Evolutionary conservation across 2,329 filamentous ascomycete genomes (phyloP).

Genomic region (Lithohypha guttulata): DNA sequence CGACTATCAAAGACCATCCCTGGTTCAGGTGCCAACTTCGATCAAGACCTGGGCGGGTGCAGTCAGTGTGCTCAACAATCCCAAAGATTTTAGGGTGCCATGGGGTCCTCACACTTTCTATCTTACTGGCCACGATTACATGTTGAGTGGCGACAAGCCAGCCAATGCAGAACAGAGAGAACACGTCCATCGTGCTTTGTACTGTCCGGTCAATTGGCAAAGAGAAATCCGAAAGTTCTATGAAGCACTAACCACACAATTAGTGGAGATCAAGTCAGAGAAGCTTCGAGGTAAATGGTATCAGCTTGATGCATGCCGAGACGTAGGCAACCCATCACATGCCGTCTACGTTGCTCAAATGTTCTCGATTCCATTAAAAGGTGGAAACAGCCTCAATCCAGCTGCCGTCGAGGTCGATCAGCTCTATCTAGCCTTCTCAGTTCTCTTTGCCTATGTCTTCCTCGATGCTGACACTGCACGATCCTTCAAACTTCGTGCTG

Average conservation of each 20-base stretch:
- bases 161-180: conserved; percentile 33
- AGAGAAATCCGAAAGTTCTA: conserved; percentile 38
- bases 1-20: conserved; percentile 28
- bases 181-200: conserved; percentile 30
- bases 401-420: conserved; percentile 20
- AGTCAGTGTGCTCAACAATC: conserved; percentile 33
- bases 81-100: conserved; percentile 36
- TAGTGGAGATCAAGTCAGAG: conserved; percentile 24
- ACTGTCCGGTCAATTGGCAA: conserved; percentile 36
- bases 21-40: conserved; percentile 27
- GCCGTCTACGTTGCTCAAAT: conserved; percentile 24
- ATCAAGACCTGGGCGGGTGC: conserved; percentile 38
- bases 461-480: conserved; percentile 22
- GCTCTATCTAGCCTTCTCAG: conserved; percentile 22
- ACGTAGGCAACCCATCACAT: conserved; percentile 25
- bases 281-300: conserved; percentile 24
- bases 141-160: conserved; percentile 36
- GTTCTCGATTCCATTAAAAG: conserved; percentile 23
- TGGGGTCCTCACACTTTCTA: conserved; percentile 30
- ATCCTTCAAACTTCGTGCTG: conserved; percentile 20
- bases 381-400: conserved; percentile 16
- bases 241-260: conserved; percentile 33
- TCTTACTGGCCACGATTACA: conserved; percentile 35
- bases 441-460: conserved; percentile 25
- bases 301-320: conserved; percentile 24